Evolutionary conservation across 768 basidiomycete genomes (phyloP).

Genomic region (Podaxis pistillaris): DNA sequence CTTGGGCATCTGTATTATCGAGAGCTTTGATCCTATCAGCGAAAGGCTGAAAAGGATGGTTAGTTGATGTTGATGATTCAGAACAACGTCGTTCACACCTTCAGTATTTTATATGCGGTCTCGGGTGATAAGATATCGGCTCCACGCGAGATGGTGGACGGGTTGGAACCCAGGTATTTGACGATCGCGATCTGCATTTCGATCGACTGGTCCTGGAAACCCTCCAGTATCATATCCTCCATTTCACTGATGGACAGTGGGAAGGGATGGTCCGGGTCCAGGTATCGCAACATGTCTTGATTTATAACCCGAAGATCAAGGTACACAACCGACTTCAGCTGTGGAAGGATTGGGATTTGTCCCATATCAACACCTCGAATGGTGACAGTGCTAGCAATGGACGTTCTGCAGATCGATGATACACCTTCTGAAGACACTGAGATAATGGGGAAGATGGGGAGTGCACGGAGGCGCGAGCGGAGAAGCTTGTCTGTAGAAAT

Average conservation of each 20-base stretch:
- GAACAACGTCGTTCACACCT: slow-evolving; percentile 7
- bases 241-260: slow-evolving; percentile 11
- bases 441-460: slow-evolving; percentile 31
- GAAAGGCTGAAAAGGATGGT: not conserved
- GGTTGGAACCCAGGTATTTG: slow-evolving; percentile 20
- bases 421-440: slow-evolving; percentile 14
- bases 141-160: slow-evolving; percentile 23
- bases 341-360: not conserved
- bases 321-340: not conserved
- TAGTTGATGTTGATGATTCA: slow-evolving; percentile 20
- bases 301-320: slow-evolving; percentile 1
- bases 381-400: not conserved
- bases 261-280: slow-evolving; percentile 19
- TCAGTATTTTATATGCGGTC: not conserved
- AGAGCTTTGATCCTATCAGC: not conserved
- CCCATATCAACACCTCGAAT: not conserved
- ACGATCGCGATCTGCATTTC: slow-evolving; percentile 8
- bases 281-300: slow-evolving; percentile 13
- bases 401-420: not conserved
- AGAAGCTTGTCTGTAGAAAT: slow-evolving; percentile 12
- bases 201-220: slow-evolving; percentile 9
- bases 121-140: not conserved
- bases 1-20: slow-evolving; percentile 3
- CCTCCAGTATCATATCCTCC: slow-evolving; percentile 3
- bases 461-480: slow-evolving; percentile 15